Evolutionary conservation across 1,284 basidiomycete species (phyloP).

Genomic region (Boletus albobrunnescens): DNA sequence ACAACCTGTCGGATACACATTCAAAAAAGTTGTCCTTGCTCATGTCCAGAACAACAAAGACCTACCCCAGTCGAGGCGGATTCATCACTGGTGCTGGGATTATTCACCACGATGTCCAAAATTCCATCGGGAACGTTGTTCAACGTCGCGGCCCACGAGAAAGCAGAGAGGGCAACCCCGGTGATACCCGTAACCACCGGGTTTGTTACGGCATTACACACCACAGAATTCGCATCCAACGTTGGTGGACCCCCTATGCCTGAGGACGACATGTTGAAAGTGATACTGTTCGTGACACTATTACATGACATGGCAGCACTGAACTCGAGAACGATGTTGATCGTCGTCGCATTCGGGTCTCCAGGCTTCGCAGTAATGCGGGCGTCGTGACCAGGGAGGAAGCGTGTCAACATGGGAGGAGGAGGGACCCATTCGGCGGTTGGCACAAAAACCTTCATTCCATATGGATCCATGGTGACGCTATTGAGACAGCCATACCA

Average conservation of each 20-base stretch:
- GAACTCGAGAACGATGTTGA: constrained; percentile 75
- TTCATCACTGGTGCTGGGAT: constrained; percentile 45
- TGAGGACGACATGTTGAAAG: constrained; percentile 67
- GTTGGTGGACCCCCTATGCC: constrained; percentile 57
- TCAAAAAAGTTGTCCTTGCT: background rate
- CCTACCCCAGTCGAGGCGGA: constrained; percentile 54
- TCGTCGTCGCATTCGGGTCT: constrained; percentile 52
- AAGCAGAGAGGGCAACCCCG: constrained; percentile 57
- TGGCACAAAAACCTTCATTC: constrained; percentile 81
- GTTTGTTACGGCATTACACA: constrained; percentile 46
- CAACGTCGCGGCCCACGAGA: constrained; percentile 72
- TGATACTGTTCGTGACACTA: constrained; percentile 57
- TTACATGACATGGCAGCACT: constrained; percentile 72
- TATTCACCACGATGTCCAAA: constrained; percentile 64
- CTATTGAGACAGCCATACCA: constrained; percentile 69
- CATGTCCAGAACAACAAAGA: constrained; percentile 8
- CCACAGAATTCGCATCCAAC: constrained; percentile 41
- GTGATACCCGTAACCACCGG: constrained; percentile 46
- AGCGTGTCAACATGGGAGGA: constrained; percentile 70
- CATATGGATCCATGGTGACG: constrained; percentile 68
- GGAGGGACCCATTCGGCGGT: constrained; percentile 60
- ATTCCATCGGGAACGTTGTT: constrained; percentile 76
- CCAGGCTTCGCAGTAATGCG: constrained; percentile 53
- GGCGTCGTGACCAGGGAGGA: constrained; percentile 80
- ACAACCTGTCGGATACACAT: constrained; percentile 40